Percentiles rank a stretch among this genome's conserved stretches.
Evolutionary conservation across 106 monocot species (phyloP).

Genomic region (Phalaenopsis equestris): DNA sequence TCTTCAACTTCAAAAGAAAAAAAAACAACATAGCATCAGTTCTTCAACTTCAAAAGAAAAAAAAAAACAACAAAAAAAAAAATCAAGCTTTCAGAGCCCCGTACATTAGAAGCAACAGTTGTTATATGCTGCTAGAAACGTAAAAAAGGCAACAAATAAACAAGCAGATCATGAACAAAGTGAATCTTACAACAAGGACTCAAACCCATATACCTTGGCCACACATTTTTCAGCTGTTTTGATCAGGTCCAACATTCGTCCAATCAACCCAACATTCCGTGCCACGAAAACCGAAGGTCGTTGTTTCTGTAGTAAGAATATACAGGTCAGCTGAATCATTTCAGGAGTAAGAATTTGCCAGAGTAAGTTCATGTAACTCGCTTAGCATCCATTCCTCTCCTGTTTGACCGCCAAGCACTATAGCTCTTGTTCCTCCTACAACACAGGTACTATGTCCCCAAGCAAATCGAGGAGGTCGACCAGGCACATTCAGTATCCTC

Average conservation of each 20-base stretch:
- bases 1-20: background rate
- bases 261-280: no score
- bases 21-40: background rate
- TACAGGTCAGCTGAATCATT: background rate
- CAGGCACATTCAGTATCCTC: slow-evolving; percentile 85
- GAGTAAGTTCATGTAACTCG: slow-evolving; percentile 77
- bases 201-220: background rate
- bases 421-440: slow-evolving; percentile 73
- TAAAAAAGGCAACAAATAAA: background rate
- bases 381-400: slow-evolving; percentile 97
- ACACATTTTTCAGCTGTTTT: background rate
- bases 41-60: background rate
- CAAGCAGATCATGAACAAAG: background rate
- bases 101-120: background rate
- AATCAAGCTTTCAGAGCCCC: background rate
- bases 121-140: background rate
- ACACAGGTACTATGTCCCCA: slow-evolving; percentile 98
- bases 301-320: background rate
- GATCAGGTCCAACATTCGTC: no score
- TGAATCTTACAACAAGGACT: background rate
- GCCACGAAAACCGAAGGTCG: background rate
- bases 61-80: background rate
- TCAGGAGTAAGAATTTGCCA: slow-evolving; percentile 30
- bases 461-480: slow-evolving; percentile 82
- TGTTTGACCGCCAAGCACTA: slow-evolving; percentile 91